Conservation (phyloP, 1,139 yeast species). For the Geotrichum bryndzae region DNA sequence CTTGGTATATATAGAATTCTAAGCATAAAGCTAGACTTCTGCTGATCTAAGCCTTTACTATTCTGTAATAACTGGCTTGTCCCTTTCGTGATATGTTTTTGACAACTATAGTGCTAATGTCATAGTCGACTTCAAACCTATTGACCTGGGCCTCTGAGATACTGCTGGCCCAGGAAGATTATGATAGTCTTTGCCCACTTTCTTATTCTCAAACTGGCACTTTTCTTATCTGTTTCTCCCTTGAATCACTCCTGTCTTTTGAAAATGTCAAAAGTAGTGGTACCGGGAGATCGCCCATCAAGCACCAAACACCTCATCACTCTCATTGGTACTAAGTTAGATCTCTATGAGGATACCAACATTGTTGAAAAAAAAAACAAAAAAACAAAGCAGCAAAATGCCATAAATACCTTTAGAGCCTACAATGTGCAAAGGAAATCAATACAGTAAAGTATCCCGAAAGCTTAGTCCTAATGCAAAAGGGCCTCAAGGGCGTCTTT, state of each 20-base stretch:
- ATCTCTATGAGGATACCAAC: slow-evolving; percentile 86
- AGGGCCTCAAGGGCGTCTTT: slow-evolving; percentile 62
- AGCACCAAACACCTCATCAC: slow-evolving; percentile 95
- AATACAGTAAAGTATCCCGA: slow-evolving; percentile 91
- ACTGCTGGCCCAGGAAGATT: slow-evolving; percentile 98
- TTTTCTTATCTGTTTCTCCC: slow-evolving; percentile 88
- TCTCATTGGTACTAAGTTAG: slow-evolving; percentile 93
- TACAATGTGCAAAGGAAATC: slow-evolving; percentile 83
- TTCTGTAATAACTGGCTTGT: not conserved
- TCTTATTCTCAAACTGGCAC: slow-evolving; percentile 98
- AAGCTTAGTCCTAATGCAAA: slow-evolving; percentile 90
- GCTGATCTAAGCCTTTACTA: not conserved
- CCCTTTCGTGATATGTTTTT: slow-evolving; percentile 34
- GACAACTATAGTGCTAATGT: slow-evolving; percentile 87
- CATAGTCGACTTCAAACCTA: slow-evolving; percentile 58
- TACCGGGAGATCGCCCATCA: slow-evolving; percentile 97
- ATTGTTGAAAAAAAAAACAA: slow-evolving; percentile 67
- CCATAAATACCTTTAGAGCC: slow-evolving; percentile 86
- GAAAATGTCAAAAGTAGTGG: slow-evolving; percentile 97
- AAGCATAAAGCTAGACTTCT: not conserved
- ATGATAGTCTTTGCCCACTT: slow-evolving; percentile 92
- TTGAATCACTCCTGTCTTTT: slow-evolving; percentile 94
- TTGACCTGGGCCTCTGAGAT: slow-evolving; percentile 74
- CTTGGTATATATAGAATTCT: not conserved
- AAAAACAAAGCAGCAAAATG: slow-evolving; percentile 81